phyloP scores from a whole-genome alignment of 2,329 filamentous ascomycete species.

The Metarhizium anisopliae region DNA sequence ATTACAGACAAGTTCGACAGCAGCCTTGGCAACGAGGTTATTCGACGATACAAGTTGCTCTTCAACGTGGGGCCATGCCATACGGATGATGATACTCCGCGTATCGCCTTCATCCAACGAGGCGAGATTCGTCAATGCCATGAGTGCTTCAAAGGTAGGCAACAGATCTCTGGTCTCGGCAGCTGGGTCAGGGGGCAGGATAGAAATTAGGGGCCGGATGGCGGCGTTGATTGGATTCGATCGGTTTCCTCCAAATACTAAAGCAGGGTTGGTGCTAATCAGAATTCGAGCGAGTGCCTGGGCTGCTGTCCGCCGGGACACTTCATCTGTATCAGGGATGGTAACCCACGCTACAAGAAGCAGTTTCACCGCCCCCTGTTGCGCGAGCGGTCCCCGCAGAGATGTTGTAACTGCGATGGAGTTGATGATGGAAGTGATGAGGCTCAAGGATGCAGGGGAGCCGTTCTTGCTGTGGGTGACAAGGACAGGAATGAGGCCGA shows the following conservation, averaged over 20 bases:
- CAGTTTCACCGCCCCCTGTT: slow-evolving; percentile 87
- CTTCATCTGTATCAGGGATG: slow-evolving; percentile 43
- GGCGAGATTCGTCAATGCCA: slow-evolving; percentile 90
- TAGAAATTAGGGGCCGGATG: slow-evolving; percentile 70
- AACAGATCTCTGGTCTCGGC: slow-evolving; percentile 66
- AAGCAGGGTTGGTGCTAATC: slow-evolving; percentile 75
- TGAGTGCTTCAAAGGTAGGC: slow-evolving; percentile 80
- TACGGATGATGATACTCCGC: slow-evolving; percentile 60
- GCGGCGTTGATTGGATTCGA: slow-evolving; percentile 67
- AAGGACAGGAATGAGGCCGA: slow-evolving; percentile 67
- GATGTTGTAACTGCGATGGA: slow-evolving; percentile 66
- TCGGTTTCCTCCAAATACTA: slow-evolving; percentile 74
- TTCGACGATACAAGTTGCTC: slow-evolving; percentile 75
- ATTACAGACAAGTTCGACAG: slow-evolving; percentile 87
- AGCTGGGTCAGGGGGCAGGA: slow-evolving; percentile 58
- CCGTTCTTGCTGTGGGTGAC: slow-evolving; percentile 66
- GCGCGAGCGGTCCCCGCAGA: slow-evolving; percentile 70
- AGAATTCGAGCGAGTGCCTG: slow-evolving; percentile 79
- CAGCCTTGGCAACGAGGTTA: slow-evolving; percentile 66
- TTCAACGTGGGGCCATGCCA: slow-evolving; percentile 68
- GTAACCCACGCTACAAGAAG: slow-evolving; percentile 62
- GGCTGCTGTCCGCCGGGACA: slow-evolving; percentile 51
- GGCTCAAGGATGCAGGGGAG: slow-evolving; percentile 59
- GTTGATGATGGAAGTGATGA: slow-evolving; percentile 69
- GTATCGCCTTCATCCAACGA: slow-evolving; percentile 62